These are phyloP conservation scores for Nakazawaea molendinolei DNA, from an alignment of 805 yeast genomes.

Conservation along the genomic window DNA sequence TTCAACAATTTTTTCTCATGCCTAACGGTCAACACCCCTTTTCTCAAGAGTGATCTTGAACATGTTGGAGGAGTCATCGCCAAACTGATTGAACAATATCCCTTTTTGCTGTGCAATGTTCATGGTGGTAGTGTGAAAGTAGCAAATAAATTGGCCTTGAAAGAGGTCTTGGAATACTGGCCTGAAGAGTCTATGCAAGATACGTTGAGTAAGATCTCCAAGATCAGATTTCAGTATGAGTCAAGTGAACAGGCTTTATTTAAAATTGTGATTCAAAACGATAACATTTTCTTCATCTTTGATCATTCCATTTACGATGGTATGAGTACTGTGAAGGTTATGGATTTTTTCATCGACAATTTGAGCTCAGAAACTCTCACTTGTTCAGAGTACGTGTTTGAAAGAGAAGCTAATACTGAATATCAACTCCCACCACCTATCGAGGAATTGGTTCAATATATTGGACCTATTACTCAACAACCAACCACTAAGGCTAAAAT, in stretches of 20 bases:
- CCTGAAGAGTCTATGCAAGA: neutral
- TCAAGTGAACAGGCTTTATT: neutral
- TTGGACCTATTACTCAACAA: neutral
- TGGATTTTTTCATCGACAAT: conserved; percentile 1
- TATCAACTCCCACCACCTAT: conserved; percentile 9
- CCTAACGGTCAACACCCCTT: neutral
- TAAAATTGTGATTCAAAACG: conserved; percentile 8
- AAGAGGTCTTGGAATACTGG: conserved; percentile 7
- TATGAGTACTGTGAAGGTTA: conserved; percentile 1
- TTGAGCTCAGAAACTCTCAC: neutral
- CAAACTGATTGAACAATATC: neutral
- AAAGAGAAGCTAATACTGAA: neutral
- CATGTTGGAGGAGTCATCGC: neutral
- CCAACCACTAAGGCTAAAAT: neutral
- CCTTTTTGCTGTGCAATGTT: conserved; percentile 4
- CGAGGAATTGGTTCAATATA: conserved; percentile 7
- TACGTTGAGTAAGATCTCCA: neutral
- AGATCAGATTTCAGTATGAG: conserved; percentile 3
- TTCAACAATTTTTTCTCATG: conserved; percentile 6
- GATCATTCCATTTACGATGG: conserved; percentile 11
- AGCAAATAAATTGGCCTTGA: conserved; percentile 1
- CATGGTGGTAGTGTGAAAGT: conserved; percentile 1
- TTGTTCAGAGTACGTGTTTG: neutral
- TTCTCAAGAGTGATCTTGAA: conserved; percentile 1
- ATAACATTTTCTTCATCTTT: conserved; percentile 1